These are phyloP conservation scores for Boletus rubropictus DNA, from an alignment of 768 basidiomycete species.

Conservation along the genomic window DNA sequence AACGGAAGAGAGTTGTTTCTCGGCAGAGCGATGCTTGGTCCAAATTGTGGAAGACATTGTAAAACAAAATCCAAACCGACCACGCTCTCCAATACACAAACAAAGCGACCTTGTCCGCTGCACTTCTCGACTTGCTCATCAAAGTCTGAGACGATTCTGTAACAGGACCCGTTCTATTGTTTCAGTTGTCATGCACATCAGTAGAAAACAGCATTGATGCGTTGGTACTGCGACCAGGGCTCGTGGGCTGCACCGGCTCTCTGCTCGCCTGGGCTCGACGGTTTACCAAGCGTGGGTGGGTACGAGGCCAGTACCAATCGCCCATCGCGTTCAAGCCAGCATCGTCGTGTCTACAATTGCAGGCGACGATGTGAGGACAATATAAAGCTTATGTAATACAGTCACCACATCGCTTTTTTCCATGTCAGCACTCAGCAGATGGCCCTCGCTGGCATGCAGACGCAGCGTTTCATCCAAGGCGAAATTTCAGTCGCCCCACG, in stretches of 20 bases:
- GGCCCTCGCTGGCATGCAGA: slow-evolving; percentile 7
- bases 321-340: neutral
- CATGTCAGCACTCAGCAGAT: slow-evolving; percentile 2
- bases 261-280: neutral
- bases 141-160: too few relatives aligned
- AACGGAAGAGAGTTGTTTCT: slow-evolving; percentile 36
- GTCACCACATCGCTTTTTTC: neutral
- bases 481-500: slow-evolving; percentile 14
- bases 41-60: slow-evolving; percentile 72
- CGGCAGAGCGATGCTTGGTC: slow-evolving; percentile 48
- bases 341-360: too few relatives aligned
- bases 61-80: slow-evolving; percentile 58
- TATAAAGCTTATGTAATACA: slow-evolving; percentile 17
- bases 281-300: neutral
- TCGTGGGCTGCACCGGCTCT: neutral
- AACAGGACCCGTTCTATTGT: neutral
- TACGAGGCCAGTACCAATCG: too few relatives aligned
- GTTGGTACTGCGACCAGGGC: neutral
- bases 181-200: neutral
- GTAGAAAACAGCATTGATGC: neutral
- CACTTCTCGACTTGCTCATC: too few relatives aligned
- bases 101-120: too few relatives aligned
- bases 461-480: slow-evolving; percentile 21
- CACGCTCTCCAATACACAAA: slow-evolving; percentile 39
- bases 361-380: too few relatives aligned